These are phyloP conservation scores for Septoria linicola DNA, from an alignment of 2,329 filamentous ascomycete genomes.

Conservation along the genomic window DNA sequence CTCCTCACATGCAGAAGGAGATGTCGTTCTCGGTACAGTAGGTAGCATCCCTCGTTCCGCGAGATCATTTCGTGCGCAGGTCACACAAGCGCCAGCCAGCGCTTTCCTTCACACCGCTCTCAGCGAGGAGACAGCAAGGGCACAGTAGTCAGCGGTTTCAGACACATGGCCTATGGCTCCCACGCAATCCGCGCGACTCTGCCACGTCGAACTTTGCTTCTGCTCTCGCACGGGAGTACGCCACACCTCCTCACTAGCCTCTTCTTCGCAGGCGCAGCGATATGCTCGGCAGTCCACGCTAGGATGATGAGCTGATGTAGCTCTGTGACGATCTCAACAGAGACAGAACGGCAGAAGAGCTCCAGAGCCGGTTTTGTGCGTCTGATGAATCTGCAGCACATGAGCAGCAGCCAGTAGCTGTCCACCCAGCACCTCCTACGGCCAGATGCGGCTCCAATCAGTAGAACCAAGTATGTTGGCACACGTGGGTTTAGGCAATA, in stretches of 20 bases:
- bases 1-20: not conserved
- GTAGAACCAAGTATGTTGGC: not conserved
- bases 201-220: slow-evolving; percentile 7
- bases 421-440: not conserved
- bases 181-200: not conserved
- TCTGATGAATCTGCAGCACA: not conserved
- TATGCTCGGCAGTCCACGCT: slow-evolving; percentile 6
- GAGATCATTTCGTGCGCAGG: too few species aligned
- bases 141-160: not conserved
- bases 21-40: too few species aligned
- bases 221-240: slow-evolving; percentile 6
- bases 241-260: slow-evolving; percentile 11
- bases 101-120: not conserved
- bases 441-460: too few species aligned
- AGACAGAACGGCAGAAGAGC: not conserved
- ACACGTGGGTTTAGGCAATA: too few species aligned
- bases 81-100: not conserved
- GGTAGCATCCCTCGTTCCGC: too few species aligned
- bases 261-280: slow-evolving; percentile 1
- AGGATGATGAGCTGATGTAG: not conserved
- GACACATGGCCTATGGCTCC: not conserved
- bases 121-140: not conserved
- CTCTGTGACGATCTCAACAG: not conserved
- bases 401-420: not conserved
- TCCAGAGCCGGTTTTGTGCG: slow-evolving; percentile 7